Evolutionary conservation across 768 basidiomycete genomes (phyloP).

Genomic region (Cystobasidium tubakii): DNA sequence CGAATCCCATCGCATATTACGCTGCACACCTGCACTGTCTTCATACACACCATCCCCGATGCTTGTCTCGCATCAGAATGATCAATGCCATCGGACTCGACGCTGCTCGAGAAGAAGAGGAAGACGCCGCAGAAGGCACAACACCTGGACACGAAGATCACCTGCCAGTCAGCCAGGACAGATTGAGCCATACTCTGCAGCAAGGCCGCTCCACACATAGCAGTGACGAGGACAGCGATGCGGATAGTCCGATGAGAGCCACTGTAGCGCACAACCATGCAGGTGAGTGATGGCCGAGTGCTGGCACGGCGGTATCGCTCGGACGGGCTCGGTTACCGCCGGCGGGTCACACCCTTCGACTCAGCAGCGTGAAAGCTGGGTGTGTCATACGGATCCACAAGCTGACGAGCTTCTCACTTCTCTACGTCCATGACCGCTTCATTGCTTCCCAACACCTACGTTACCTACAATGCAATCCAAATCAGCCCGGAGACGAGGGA

Average conservation of each 20-base stretch:
- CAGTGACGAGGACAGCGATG: background rate
- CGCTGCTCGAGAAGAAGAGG: conserved; percentile 12
- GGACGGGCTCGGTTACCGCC: background rate
- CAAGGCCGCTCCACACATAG: too few relatives aligned
- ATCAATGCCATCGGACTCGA: conserved; percentile 26
- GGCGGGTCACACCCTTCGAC: background rate
- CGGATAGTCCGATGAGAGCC: background rate
- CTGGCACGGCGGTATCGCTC: too few relatives aligned
- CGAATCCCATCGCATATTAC: background rate
- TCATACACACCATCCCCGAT: background rate
- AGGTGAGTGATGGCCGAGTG: background rate
- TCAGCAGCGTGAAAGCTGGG: background rate
- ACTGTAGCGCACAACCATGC: background rate
- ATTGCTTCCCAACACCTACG: background rate
- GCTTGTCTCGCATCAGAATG: conserved; percentile 7
- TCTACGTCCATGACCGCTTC: background rate
- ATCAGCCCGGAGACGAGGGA: background rate
- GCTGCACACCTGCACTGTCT: background rate
- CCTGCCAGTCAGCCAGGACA: background rate
- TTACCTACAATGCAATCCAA: background rate
- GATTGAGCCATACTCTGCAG: background rate
- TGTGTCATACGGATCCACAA: background rate
- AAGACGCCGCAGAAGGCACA: background rate
- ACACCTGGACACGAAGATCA: background rate
- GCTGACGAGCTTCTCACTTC: conserved; percentile 10